Evolutionary conservation across 2,329 filamentous ascomycete species (phyloP), one percentile per base, ranked within the genome.

Genomic region (Trichoderma guizhouense): DNA sequence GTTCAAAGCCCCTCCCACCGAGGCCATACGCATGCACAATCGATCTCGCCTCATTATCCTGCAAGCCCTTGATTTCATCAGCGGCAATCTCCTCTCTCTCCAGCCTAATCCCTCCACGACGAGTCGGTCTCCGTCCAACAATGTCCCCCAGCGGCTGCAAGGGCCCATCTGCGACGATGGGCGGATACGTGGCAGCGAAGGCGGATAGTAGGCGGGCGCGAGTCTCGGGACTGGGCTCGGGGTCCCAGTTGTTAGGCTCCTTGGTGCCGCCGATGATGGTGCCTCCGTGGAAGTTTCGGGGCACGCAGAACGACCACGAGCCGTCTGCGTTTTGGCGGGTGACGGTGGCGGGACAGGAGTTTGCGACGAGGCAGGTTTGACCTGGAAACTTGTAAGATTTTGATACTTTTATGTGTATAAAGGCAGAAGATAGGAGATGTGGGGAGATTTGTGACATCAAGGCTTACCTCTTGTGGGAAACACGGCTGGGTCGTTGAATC

Each of bases 181-280:
- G 60, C 7, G 81, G 79, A 65, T 82, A 81, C 8, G 81, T 84
- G 30, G 75, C 78, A 26, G 76, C 78, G 61, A 84, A 80, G 15
- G 65, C 78, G 8, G 90, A 82, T 0, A 79, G 39, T 1, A 79
- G 26, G 1, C 74, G 77, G 47, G 81, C 78, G 21, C 89, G 81
- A 0, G 85, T 84, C 67, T 86, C 84, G 1, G 74, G 72, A 0
- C 83, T 86, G 1, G 88, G 85, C 21, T 83, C 79, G 0, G 83
- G 78, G 61, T 86, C 82, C 86, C 87, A 90, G 77, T 90, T 82
- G 70, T 86, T 80, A 1, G 85, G 83, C 76, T 91, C 86, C 77
- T 91, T 91, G 11, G 89, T 92, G 0, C 90, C 90, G 6, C 90
- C 90, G 24, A 92, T 86, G 51, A 92, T 83, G 0, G 90, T 92